phyloP scores from a whole-genome alignment of 2,329 filamentous ascomycete genomes.

The Pyricularia grisea region DNA sequence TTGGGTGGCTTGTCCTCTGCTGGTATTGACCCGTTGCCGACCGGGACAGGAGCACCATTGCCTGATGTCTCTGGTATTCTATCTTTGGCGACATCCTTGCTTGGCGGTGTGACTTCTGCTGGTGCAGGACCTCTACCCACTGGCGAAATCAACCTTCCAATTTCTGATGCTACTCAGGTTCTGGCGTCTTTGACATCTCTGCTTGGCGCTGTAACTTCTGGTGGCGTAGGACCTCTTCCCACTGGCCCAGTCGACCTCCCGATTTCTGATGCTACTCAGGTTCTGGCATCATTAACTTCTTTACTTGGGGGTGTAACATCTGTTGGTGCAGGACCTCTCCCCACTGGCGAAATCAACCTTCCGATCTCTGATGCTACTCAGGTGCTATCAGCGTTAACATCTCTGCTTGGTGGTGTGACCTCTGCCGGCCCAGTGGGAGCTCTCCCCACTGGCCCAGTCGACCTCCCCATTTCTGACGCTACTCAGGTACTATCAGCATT shows the following conservation, averaged over 20 bases:
- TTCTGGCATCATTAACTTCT: not conserved
- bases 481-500: no score
- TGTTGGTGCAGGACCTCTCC: not conserved
- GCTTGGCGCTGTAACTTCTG: no score
- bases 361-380: no score
- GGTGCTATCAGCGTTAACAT: not conserved
- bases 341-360: not conserved
- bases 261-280: no score
- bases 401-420: not conserved
- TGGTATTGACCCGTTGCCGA: not conserved
- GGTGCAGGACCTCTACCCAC: not conserved
- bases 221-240: no score
- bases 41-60: not conserved
- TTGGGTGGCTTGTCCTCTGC: not conserved
- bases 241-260: no score
- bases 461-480: no score
- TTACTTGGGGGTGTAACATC: not conserved
- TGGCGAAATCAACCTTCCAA: no score
- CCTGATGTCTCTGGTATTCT: not conserved
- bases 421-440: not conserved
- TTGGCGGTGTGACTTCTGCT: not conserved
- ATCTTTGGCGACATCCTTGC: not conserved
- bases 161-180: no score
- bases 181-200: no score
- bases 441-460: not conserved